Evolutionary conservation across 176 grass and related monocot species (phyloP).

Genomic region (Raddia distichophylla): DNA sequence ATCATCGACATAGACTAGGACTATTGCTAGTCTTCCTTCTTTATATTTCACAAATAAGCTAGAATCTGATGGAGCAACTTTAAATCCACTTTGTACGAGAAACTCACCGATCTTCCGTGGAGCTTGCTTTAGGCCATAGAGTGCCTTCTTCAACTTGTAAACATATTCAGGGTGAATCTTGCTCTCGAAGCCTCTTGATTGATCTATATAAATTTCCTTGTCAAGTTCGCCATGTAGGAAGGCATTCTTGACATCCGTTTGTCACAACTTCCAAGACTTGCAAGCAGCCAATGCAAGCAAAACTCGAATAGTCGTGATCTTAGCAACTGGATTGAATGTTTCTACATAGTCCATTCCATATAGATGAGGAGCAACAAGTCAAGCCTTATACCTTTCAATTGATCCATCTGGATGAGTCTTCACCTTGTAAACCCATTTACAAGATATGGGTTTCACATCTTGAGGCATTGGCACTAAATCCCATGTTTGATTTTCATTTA

Average conservation of each 20-base stretch:
- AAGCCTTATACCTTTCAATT: neutral
- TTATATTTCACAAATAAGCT: constrained; percentile 24
- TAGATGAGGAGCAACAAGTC: neutral
- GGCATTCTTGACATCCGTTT: neutral
- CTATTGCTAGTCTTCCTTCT: neutral
- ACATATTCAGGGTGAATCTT: neutral
- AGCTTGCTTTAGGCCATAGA: neutral
- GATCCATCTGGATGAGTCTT: neutral
- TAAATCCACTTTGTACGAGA: neutral
- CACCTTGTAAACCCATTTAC: neutral
- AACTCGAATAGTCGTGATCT: neutral
- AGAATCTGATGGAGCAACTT: neutral
- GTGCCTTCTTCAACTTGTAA: neutral
- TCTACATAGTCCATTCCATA: neutral
- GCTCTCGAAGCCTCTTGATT: neutral
- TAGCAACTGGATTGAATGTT: neutral
- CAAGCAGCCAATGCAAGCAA: neutral
- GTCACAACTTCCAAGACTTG: neutral
- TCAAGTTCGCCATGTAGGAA: neutral
- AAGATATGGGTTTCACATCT: neutral
- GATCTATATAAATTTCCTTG: neutral
- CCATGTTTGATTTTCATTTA: constrained; percentile 1
- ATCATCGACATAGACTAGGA: constrained; percentile 26
- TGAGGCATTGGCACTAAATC: neutral
- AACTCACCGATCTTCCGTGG: constrained; percentile 1